phyloP scores from a whole-genome alignment of 768 basidiomycete genomes.

The Boletus vinaceobasis region DNA sequence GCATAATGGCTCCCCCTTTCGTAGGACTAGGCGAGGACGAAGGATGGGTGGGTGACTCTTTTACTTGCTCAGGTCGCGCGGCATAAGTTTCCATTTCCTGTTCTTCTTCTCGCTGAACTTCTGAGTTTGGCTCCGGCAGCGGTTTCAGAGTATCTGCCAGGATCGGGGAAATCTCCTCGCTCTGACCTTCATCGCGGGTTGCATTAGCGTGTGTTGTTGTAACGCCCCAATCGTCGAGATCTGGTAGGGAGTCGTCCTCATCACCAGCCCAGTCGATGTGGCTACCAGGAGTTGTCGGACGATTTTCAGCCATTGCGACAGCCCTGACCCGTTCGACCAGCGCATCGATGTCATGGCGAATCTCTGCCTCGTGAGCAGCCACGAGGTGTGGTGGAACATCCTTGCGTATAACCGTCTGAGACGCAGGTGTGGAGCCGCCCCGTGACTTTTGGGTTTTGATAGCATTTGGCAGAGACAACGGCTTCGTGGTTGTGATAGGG shows the following conservation, averaged over 20 bases:
- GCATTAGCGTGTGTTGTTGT: constrained; percentile 38
- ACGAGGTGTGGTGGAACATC: constrained; percentile 60
- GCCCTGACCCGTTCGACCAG: constrained; percentile 75
- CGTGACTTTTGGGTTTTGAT: constrained; percentile 35
- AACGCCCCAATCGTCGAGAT: constrained; percentile 84
- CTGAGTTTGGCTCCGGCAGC: constrained; percentile 47
- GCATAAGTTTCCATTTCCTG: constrained; percentile 23
- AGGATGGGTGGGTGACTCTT: constrained; percentile 7
- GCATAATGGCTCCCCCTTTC: background rate
- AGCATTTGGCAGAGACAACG: constrained; percentile 16
- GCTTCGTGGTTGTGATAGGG: constrained; percentile 14
- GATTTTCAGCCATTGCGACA: constrained; percentile 64
- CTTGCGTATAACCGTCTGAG: constrained; percentile 39
- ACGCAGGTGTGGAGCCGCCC: constrained; percentile 15
- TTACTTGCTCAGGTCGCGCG: constrained; percentile 1
- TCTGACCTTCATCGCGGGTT: constrained; percentile 24
- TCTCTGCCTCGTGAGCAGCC: constrained; percentile 38
- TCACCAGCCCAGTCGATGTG: constrained; percentile 91
- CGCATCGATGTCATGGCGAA: constrained; percentile 67
- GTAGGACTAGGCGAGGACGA: constrained; percentile 5
- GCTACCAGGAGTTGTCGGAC: constrained; percentile 68
- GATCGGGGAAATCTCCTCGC: constrained; percentile 62
- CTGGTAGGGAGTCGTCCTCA: constrained; percentile 76
- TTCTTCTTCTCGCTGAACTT: constrained; percentile 18
- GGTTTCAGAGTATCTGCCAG: constrained; percentile 60